A percentile compares a stretch with the other conserved stretches of the same genome.
These are phyloP conservation scores for Tylopilus sp. DNA, from an alignment of 768 basidiomycete species.

Conservation along the genomic window DNA sequence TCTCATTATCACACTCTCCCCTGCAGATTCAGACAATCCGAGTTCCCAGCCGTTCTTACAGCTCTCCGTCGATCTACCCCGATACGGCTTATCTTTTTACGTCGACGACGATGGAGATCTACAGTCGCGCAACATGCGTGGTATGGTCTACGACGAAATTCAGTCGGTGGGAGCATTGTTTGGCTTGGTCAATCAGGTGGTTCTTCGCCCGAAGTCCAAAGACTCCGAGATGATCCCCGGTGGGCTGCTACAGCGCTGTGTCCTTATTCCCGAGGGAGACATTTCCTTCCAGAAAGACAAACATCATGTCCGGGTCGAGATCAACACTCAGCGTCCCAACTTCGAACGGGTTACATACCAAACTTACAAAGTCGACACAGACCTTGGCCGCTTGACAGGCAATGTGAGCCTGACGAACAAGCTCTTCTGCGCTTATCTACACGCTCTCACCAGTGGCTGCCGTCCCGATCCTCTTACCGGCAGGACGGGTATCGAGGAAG, in stretches of 20 bases:
- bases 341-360: conserved; percentile 19
- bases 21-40: not conserved
- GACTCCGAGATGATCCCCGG: not conserved
- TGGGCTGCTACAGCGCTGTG: conserved; percentile 16
- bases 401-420: conserved; percentile 26
- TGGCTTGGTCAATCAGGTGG: conserved; percentile 39
- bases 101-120: conserved; percentile 31
- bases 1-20: conserved; percentile 20
- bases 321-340: conserved; percentile 2
- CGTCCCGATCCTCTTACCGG: conserved; percentile 41
- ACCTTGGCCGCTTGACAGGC: conserved; percentile 29
- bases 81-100: conserved; percentile 40
- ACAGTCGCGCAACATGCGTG: conserved; percentile 40
- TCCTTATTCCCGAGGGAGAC: conserved; percentile 41
- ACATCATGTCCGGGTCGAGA: conserved; percentile 17
- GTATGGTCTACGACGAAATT: conserved; percentile 39
- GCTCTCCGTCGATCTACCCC: conserved; percentile 36
- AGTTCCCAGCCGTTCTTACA: not conserved
- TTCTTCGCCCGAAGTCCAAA: conserved; percentile 32
- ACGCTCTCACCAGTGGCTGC: conserved; percentile 40
- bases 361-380: conserved; percentile 30
- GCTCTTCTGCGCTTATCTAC: conserved; percentile 41
- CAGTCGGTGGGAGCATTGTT: conserved; percentile 45
- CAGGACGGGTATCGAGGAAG: conserved; percentile 43
- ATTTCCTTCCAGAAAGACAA: conserved; percentile 14